Conservation (phyloP, 208 protist species). For the Leptomonas pyrrhocoris region DNA sequence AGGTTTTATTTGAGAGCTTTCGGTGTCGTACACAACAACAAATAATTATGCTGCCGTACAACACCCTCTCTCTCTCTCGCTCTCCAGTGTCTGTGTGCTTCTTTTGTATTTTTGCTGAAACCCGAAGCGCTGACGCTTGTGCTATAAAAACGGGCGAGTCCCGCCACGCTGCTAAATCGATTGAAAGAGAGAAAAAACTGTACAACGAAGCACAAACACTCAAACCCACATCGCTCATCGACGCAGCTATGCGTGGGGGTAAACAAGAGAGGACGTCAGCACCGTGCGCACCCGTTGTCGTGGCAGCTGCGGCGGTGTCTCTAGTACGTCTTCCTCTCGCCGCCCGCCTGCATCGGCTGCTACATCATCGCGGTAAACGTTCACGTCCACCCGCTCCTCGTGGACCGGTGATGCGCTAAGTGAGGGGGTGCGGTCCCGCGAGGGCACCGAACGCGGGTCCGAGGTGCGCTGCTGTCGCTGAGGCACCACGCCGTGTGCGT, state of each 20-base stretch:
- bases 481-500: conserved; percentile 4
- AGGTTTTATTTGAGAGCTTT: too few species aligned
- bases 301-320: conserved; percentile 11
- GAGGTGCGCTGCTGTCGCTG: neutral
- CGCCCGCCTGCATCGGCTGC: neutral
- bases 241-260: neutral
- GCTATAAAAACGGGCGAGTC: too few species aligned
- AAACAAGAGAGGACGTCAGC: conserved; percentile 16
- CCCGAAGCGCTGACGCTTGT: too few species aligned
- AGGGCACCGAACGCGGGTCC: neutral
- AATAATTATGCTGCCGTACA: too few species aligned
- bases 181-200: too few species aligned
- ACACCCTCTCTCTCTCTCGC: too few species aligned
- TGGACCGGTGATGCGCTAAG: neutral
- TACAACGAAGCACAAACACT: too few species aligned
- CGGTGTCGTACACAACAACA: too few species aligned
- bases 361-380: neutral
- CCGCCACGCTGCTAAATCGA: too few species aligned
- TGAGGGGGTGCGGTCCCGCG: neutral
- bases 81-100: too few species aligned
- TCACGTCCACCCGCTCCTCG: conserved; percentile 5
- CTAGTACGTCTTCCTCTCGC: neutral
- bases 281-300: conserved; percentile 18
- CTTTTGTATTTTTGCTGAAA: too few species aligned
- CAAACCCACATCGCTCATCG: too few species aligned